Base-by-base conservation (phyloP, 192 early-diverging fungal species). In the Martensiomyces pterosporus region DNA sequence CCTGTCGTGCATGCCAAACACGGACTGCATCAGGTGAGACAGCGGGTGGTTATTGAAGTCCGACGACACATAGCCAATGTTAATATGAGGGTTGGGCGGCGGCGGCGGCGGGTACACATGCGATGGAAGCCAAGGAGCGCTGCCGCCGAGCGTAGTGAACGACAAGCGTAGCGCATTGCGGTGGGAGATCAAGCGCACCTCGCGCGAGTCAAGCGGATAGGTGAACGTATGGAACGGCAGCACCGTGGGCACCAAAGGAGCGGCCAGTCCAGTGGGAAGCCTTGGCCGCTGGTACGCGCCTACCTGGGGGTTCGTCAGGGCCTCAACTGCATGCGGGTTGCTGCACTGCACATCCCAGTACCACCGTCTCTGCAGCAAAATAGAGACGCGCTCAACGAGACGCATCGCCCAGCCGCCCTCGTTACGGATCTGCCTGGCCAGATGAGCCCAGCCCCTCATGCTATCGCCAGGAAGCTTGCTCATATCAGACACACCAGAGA, bases 221-320 rank as follows among this genome's bases (percentile, higher is more conserved):
- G 91, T 94, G 57, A 96, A 96, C 0, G 92, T 93, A 64, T 94
- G 91, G 75, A 94, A 96, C 13, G 93, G 93, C 16, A 93, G 68
- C 15, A 96, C 90, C 0, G 90, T 94, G 0, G 91, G 90, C 8
- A 92, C 82, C 1, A 71, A 63, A 13, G 82, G 82, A 21, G 83
- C 77, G 0, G 74, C 46, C 49, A 83, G 56, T n/a, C 49, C 53
- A 3, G 72, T 35, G 10, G 80, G 80, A 35, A 84, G 55, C 37
- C 26, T 24, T 4, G 80, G 80, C 6, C 82, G 76, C 51, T 33
- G 50, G 25, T 73, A 79, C 39, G 43, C 33, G 32, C 47, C 32
- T n/a, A 15, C 46, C 2, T 49, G 37, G 3, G 49, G 53, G n/a
- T 32, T 38, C 0, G 15, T 17, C 43, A 52, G 29, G 21, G 51